Conservation (phyloP, 2,329 filamentous ascomycete genomes). For the Ophiostoma sp. region DNA sequence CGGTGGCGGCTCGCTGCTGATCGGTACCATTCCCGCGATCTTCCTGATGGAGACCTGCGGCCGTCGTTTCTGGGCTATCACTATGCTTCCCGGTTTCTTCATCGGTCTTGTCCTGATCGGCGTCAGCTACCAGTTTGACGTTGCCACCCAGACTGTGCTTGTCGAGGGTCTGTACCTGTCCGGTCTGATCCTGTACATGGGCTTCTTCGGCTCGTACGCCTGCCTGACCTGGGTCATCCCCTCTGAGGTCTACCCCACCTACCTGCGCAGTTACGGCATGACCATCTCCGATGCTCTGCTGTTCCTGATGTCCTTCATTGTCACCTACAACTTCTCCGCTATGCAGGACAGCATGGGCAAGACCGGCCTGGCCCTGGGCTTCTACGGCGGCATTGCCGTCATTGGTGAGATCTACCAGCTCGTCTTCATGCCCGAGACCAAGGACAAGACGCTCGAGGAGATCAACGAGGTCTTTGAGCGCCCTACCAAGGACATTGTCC, state of each 20-base stretch:
- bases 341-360: constrained; percentile 65
- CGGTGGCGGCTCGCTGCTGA: constrained; percentile 60
- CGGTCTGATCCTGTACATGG: constrained; percentile 63
- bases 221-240: constrained; percentile 63
- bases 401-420: constrained; percentile 68
- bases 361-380: constrained; percentile 62
- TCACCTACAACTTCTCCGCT: constrained; percentile 68
- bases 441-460: constrained; percentile 47
- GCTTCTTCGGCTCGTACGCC: constrained; percentile 62
- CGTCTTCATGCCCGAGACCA: constrained; percentile 67
- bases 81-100: constrained; percentile 67
- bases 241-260: constrained; percentile 66
- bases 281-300: constrained; percentile 62
- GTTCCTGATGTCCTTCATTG: constrained; percentile 66
- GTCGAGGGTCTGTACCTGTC: constrained; percentile 59
- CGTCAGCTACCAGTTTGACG: constrained; percentile 53
- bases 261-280: constrained; percentile 69
- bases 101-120: constrained; percentile 63
- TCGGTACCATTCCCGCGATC: constrained; percentile 64
- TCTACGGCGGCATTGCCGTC: constrained; percentile 68
- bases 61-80: constrained; percentile 68
- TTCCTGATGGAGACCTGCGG: constrained; percentile 68
- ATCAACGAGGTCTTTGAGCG: constrained; percentile 50
- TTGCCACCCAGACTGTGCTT: constrained; percentile 41
- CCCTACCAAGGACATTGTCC: constrained; percentile 28